Evolutionary conservation across 768 basidiomycete genomes (phyloP).

Genomic region (Phallus indusiatus): DNA sequence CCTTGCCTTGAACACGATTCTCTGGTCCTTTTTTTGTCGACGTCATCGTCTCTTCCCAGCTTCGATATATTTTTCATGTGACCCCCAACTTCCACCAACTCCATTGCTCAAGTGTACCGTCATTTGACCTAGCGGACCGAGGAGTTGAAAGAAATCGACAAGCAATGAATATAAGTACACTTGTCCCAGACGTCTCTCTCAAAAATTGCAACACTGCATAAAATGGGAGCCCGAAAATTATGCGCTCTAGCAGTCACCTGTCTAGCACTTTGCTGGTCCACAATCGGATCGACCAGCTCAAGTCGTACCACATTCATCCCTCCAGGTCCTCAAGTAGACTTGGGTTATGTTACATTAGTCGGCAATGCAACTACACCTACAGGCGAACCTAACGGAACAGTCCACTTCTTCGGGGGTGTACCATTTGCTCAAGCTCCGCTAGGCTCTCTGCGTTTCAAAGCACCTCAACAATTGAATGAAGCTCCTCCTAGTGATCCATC

Average conservation of each 20-base stretch:
- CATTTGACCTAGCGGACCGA: too few relatives aligned
- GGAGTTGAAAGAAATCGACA: too few relatives aligned
- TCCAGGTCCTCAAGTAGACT: slow-evolving; percentile 27
- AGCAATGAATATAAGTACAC: too few relatives aligned
- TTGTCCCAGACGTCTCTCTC: too few relatives aligned
- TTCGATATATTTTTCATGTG: too few relatives aligned
- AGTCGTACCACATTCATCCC: background rate
- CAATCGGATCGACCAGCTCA: background rate
- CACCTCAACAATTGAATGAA: slow-evolving; percentile 29
- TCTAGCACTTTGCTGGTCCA: background rate
- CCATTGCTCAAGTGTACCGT: too few relatives aligned
- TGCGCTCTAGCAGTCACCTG: background rate
- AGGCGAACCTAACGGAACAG: slow-evolving; percentile 26
- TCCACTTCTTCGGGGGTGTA: slow-evolving; percentile 38
- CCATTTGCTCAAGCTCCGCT: slow-evolving; percentile 48
- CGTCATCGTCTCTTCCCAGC: too few relatives aligned
- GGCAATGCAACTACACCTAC: slow-evolving; percentile 32
- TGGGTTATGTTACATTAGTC: slow-evolving; percentile 32
- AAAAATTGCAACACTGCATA: too few relatives aligned
- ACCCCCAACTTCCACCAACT: too few relatives aligned
- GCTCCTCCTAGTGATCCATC: slow-evolving; percentile 9
- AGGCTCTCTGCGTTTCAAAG: slow-evolving; percentile 35
- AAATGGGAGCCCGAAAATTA: background rate
- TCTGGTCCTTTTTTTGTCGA: too few relatives aligned
- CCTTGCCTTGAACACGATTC: too few relatives aligned